A percentile compares a stretch with the other conserved stretches of the same genome.
phyloP scores from a whole-genome alignment of 495 filamentous ascomycete species.

The Durotheca rogersii region DNA sequence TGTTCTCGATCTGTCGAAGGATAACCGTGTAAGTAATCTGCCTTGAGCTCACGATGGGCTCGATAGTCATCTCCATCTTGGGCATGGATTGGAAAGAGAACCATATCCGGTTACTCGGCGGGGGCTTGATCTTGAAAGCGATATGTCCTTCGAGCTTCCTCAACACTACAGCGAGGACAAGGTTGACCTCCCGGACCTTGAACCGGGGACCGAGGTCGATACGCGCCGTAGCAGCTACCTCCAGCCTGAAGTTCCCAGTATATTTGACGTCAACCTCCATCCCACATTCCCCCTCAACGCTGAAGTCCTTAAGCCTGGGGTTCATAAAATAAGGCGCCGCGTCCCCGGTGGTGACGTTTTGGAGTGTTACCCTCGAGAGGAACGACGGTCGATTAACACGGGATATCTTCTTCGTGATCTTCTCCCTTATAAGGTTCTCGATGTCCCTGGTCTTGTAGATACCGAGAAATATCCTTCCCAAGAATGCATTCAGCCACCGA shows the following conservation, averaged over 20 bases:
- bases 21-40: conserved; percentile 94
- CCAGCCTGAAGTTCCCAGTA: conserved; percentile 81
- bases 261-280: conserved; percentile 86
- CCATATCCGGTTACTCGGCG: conserved; percentile 94
- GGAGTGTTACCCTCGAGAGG: conserved; percentile 75
- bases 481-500: conserved; percentile 88
- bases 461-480: conserved; percentile 83
- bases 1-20: conserved; percentile 86
- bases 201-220: conserved; percentile 88
- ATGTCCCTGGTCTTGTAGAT: conserved; percentile 81
- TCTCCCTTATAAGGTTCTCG: conserved; percentile 73
- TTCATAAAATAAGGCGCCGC: conserved; percentile 87
- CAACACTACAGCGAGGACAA: conserved; percentile 82
- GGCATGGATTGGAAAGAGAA: conserved; percentile 90
- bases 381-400: conserved; percentile 90
- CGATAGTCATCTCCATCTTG: conserved; percentile 86
- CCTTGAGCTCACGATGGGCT: conserved; percentile 91
- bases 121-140: conserved; percentile 85
- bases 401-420: conserved; percentile 95
- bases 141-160: conserved; percentile 84
- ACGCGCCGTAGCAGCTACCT: conserved; percentile 84
- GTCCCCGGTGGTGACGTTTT: conserved; percentile 81
- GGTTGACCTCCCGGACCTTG: conserved; percentile 84
- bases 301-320: conserved; percentile 83
- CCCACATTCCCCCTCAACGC: conserved; percentile 83